Evolutionary conservation across 164 flowering plant genomes (phyloP).

Genomic region (Akebia trifoliata): DNA sequence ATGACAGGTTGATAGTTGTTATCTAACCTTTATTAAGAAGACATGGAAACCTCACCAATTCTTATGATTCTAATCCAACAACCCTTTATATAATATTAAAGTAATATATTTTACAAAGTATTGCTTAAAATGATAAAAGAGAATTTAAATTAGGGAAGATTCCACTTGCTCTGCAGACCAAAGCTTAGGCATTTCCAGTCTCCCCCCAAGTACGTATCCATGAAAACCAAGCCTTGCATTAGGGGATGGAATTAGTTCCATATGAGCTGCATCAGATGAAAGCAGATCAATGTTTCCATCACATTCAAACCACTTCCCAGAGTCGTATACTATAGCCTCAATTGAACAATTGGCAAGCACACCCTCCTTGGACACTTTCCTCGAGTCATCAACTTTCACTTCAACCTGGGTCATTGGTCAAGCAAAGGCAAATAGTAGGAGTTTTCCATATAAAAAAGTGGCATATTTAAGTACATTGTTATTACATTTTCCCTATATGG

Average conservation of each 20-base stretch:
- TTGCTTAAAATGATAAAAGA: no score
- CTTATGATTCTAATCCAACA: neutral
- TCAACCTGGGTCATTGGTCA: slow-evolving; percentile 54
- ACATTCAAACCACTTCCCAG: slow-evolving; percentile 38
- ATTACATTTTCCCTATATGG: slow-evolving; percentile 1
- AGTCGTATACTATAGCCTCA: slow-evolving; percentile 75
- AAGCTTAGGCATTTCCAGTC: slow-evolving; percentile 66
- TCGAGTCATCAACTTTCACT: slow-evolving; percentile 59
- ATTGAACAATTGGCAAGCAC: slow-evolving; percentile 43
- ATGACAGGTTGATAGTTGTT: no score
- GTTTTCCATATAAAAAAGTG: no score
- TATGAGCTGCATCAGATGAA: slow-evolving; percentile 44
- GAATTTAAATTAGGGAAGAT: slow-evolving; percentile 5
- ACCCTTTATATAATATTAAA: neutral
- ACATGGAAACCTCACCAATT: neutral
- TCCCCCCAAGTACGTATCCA: slow-evolving; percentile 64
- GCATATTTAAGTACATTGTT: slow-evolving; percentile 1
- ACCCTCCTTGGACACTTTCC: slow-evolving; percentile 30
- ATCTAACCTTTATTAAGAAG: neutral
- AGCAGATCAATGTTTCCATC: slow-evolving; percentile 36
- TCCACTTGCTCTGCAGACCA: slow-evolving; percentile 96
- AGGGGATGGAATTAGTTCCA: slow-evolving; percentile 35
- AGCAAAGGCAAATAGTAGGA: neutral
- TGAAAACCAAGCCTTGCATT: slow-evolving; percentile 44
- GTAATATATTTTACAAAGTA: neutral